Percentiles rank a stretch among this genome's conserved stretches.
These are phyloP conservation scores for Kickxella alabastrina DNA, from an alignment of 192 early-diverging fungal species.

Conservation along the genomic window DNA sequence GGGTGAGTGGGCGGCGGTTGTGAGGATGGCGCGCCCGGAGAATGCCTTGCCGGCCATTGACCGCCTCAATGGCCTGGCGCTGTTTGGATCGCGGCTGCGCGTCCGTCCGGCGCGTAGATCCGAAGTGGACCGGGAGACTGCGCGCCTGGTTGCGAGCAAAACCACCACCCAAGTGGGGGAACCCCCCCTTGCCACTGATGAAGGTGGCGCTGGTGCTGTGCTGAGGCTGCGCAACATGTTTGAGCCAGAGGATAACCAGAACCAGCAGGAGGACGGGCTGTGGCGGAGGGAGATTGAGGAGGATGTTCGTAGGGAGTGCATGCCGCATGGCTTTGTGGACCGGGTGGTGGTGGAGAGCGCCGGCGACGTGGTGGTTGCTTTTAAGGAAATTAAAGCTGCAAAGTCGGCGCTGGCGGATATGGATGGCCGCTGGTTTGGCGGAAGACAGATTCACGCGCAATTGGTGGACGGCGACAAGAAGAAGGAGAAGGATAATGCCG, in stretches of 20 bases:
- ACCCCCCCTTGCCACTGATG: not conserved
- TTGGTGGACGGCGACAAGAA: constrained; percentile 4
- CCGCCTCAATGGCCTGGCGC: constrained; percentile 78
- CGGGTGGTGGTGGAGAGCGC: constrained; percentile 67
- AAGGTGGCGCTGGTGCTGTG: not conserved
- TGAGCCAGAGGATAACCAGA: constrained; percentile 63
- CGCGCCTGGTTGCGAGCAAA: constrained; percentile 6
- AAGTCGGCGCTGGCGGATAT: constrained; percentile 66
- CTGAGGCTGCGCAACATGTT: constrained; percentile 30
- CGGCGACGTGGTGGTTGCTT: constrained; percentile 84
- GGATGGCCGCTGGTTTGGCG: constrained; percentile 87
- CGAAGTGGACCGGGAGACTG: constrained; percentile 26
- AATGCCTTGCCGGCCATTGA: constrained; percentile 76
- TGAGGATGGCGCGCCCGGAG: constrained; percentile 59
- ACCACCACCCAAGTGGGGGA: not conserved
- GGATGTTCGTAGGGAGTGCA: constrained; percentile 81
- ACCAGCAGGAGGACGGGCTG: constrained; percentile 60
- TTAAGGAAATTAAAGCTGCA: constrained; percentile 64
- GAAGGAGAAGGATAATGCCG: too few relatives aligned
- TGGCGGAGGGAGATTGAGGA: constrained; percentile 84
- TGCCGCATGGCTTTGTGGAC: constrained; percentile 70
- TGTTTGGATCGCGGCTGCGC: constrained; percentile 58
- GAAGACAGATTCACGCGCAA: constrained; percentile 56
- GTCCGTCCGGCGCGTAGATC: constrained; percentile 30
- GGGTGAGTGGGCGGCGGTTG: constrained; percentile 63